Percentiles rank a stretch among this genome's conserved stretches.
Conservation (phyloP, 805 yeast species). For the Saturnispora quitensis region DNA sequence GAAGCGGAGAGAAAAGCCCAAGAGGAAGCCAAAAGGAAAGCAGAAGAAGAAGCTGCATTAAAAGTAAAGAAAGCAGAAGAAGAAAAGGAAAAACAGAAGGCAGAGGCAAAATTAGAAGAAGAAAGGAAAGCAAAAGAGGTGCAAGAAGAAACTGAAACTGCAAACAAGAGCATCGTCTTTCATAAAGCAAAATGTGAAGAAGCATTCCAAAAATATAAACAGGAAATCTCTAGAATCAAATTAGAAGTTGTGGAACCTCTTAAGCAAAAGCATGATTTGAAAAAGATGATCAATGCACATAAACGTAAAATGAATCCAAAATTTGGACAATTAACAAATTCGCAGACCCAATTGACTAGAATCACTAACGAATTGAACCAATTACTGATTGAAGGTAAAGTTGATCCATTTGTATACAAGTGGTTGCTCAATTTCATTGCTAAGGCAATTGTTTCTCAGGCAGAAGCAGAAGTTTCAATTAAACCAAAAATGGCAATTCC, state of each 20-base stretch:
- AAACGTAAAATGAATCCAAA: slow-evolving; percentile 78
- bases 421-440: slow-evolving; percentile 81
- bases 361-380: slow-evolving; percentile 43
- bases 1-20: slow-evolving; percentile 13
- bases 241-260: slow-evolving; percentile 47
- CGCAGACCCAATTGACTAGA: slow-evolving; percentile 45
- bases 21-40: slow-evolving; percentile 13
- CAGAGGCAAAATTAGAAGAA: slow-evolving; percentile 16
- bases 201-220: slow-evolving; percentile 38
- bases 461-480: slow-evolving; percentile 85
- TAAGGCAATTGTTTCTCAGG: slow-evolving; percentile 80
- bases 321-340: slow-evolving; percentile 84
- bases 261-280: slow-evolving; percentile 31
- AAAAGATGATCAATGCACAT: slow-evolving; percentile 46
- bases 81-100: slow-evolving; percentile 17
- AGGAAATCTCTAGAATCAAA: slow-evolving; percentile 52
- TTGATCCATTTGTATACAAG: slow-evolving; percentile 42
- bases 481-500: slow-evolving; percentile 73
- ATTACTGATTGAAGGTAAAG: slow-evolving; percentile 40
- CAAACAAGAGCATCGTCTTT: slow-evolving; percentile 16
- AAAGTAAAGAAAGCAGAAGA: slow-evolving; percentile 15
- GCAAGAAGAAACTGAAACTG: slow-evolving; percentile 18
- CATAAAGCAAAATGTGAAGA: slow-evolving; percentile 32
- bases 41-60: slow-evolving; percentile 13
- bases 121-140: slow-evolving; percentile 17